These are phyloP conservation scores for Penicillium odoratum DNA, from an alignment of 495 filamentous ascomycete genomes.

Conservation along the genomic window DNA sequence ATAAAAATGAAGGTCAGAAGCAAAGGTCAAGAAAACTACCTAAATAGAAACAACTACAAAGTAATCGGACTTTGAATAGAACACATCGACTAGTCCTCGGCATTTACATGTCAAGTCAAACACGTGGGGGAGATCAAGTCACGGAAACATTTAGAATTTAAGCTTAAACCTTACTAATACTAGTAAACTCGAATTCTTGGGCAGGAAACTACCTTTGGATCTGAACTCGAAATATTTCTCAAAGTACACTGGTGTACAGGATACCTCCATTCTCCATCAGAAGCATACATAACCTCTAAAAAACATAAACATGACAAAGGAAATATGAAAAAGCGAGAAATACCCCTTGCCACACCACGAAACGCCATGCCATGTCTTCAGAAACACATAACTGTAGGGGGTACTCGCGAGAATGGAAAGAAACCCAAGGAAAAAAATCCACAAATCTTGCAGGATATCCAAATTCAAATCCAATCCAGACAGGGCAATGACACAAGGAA, in stretches of 20 bases:
- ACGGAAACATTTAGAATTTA: neutral
- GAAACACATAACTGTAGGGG: conserved; percentile 26
- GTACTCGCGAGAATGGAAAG: conserved; percentile 27
- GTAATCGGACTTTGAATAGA: too few relatives aligned
- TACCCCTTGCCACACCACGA: conserved; percentile 19
- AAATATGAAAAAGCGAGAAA: conserved; percentile 12
- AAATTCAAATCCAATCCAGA: neutral
- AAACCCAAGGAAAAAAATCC: conserved; percentile 1
- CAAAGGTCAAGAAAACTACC: too few relatives aligned
- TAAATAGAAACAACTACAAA: too few relatives aligned
- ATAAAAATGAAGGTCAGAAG: too few relatives aligned
- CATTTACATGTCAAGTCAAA: neutral
- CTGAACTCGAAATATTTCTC: neutral
- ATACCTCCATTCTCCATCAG: neutral
- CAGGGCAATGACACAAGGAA: neutral
- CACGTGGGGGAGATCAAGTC: neutral
- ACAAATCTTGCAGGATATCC: neutral
- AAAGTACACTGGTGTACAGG: neutral
- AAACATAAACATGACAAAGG: neutral
- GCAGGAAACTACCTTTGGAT: neutral
- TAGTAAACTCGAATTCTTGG: too few relatives aligned
- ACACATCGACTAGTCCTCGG: too few relatives aligned
- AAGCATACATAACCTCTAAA: neutral
- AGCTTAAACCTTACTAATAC: neutral
- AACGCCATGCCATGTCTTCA: conserved; percentile 29